phyloP scores from a whole-genome alignment of 176 grass and related monocot genomes.

The Hordeum vulgare region MorexV3_pseudomolecules_assembly NC_058519.1:80729465-80729964 shows the following conservation, averaged over 20 bases:
- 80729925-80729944: neutral
- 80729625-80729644: too few species aligned
- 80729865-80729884: neutral
- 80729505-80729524: too few species aligned
- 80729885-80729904: neutral
- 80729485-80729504: too few species aligned
- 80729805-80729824: neutral
- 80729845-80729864: neutral
- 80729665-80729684: too few species aligned
- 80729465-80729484: too few species aligned
- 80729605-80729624: too few species aligned
- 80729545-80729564: too few species aligned
- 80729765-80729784: neutral
- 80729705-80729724: neutral
- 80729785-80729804: neutral
- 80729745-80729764: neutral
- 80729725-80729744: neutral
- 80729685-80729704: too few species aligned
- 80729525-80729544: too few species aligned
- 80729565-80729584: too few species aligned
- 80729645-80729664: too few species aligned
- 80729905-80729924: neutral
- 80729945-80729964: constrained; percentile 5
- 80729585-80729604: too few species aligned
- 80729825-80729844: neutral